Evolutionary conservation across 2,329 filamentous ascomycete genomes (phyloP), one percentile per base, ranked within the genome.

Genomic region (Cyphellophora europaea): DNA sequence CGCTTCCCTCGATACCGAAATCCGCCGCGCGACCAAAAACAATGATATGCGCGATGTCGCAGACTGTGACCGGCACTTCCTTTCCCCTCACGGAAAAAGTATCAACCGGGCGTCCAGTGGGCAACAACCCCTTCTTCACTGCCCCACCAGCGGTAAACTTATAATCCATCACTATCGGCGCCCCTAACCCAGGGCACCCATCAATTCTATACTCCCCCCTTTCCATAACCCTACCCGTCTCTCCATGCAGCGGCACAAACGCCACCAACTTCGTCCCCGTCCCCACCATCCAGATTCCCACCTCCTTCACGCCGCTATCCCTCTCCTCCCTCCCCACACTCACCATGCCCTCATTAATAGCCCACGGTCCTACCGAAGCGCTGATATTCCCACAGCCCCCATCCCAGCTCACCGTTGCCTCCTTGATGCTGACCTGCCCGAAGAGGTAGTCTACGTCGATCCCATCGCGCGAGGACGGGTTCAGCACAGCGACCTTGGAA

Each of bases 361-460:
- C 41, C 17, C 41, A 46, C 2, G 43, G 41, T 3, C 43, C 43
- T 2, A 46, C 43, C 2, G 30, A 41, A 3, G 41, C 30, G 17
- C 40, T 43, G 19, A 44, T 46, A 17, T 46, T 46, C 14, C 43
- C 43, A 33, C 43, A 46, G 18, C 41, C 43, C 3, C 35, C 36
- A 2, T 74, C 73, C 47, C 72, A 69, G 48, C 84, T 79, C 3
- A 85, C 66, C 17, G 61, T 56, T 4, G 61, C 59, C 44, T 77
- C 66, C 33, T 69, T 68, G 33, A 84, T 70, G 2, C 78, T 78
- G 5, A 84, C 61, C 25, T 78, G 74, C 2, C 78, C 72, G 51
- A 86, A 85, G 0, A 79, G 85, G 50, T 79, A 85, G 40, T 82
- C 75, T 8, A 83, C 65, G 43, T 83, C 72, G 0, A 67, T 67